A percentile compares a stretch with the other conserved stretches of the same genome.
Evolutionary conservation across 345 rosid species (phyloP).

Genomic region (Brassica carinata): DNA sequence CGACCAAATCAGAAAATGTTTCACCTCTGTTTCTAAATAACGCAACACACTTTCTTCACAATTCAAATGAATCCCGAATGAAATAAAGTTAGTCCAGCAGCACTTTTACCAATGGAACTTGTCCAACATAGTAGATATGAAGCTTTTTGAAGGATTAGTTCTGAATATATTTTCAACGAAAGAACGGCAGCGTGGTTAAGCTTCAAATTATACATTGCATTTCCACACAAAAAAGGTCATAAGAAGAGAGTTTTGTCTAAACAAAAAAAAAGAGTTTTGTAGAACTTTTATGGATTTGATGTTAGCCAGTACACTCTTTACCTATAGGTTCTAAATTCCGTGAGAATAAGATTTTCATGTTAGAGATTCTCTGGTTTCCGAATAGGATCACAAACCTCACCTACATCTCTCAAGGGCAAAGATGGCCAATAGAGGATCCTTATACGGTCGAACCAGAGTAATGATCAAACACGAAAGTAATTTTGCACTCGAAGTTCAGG

Average conservation of each 20-base stretch:
- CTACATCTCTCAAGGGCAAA: neutral
- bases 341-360: neutral
- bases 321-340: neutral
- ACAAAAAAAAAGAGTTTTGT: neutral
- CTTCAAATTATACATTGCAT: neutral
- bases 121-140: neutral
- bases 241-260: neutral
- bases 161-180: neutral
- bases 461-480: neutral
- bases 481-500: neutral
- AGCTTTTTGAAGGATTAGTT: neutral
- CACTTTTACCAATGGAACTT: neutral
- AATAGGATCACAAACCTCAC: neutral
- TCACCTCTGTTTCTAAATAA: neutral
- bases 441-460: neutral
- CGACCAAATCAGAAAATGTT: neutral
- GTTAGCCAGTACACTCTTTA: neutral
- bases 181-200: neutral
- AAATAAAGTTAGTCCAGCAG: neutral
- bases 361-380: neutral
- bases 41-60: neutral
- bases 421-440: neutral
- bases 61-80: neutral
- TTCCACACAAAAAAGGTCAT: neutral
- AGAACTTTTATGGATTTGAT: neutral